These are phyloP conservation scores for Crithidia sp. DNA, from an alignment of 208 protist genomes.

Conservation along the genomic window DNA sequence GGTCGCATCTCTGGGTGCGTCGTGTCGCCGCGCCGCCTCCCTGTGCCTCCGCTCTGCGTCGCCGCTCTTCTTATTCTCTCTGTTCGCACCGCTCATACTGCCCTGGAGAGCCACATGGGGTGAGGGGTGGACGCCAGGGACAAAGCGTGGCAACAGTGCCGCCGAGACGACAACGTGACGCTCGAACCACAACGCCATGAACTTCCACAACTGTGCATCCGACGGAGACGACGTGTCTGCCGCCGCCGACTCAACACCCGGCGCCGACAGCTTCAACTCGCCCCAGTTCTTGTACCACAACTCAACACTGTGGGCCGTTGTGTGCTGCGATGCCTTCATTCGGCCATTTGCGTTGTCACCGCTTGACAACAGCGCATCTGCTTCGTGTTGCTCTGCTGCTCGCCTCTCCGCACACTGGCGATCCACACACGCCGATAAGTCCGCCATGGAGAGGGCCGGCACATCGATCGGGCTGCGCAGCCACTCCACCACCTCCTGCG, in stretches of 20 bases:
- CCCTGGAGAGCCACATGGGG: no score
- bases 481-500: conserved; percentile 13
- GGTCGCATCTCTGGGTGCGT: no score
- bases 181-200: conserved; percentile 11
- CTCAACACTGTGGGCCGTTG: neutral
- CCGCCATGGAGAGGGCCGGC: conserved; percentile 1
- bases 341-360: no score
- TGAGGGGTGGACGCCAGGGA: no score
- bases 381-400: no score
- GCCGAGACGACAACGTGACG: neutral
- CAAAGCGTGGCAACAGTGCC: neutral
- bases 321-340: no score
- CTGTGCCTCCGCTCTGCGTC: no score
- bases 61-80: no score
- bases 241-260: neutral
- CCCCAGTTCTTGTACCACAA: conserved; percentile 12
- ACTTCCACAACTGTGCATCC: neutral
- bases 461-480: conserved; percentile 16
- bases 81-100: no score
- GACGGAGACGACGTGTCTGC: neutral
- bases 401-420: neutral
- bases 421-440: neutral
- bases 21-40: no score
- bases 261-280: neutral
- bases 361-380: no score